Conservation (phyloP, 1,284 basidiomycete species). For the Coniferiporia sulphurascens region DNA sequence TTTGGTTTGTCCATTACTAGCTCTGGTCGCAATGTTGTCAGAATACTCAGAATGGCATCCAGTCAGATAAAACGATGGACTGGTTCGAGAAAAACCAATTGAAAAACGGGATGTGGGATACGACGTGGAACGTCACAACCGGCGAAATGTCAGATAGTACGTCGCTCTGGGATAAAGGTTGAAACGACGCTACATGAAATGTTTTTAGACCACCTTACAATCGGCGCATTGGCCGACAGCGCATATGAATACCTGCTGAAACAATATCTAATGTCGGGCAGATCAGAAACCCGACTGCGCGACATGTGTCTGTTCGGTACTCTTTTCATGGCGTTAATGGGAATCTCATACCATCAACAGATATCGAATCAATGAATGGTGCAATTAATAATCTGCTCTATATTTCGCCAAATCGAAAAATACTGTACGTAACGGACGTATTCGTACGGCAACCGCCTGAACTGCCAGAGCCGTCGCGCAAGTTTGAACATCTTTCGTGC, state of each 20-base stretch:
- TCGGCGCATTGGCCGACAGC: constrained; percentile 17
- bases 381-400: constrained; percentile 64
- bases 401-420: constrained; percentile 55
- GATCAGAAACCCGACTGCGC: constrained; percentile 50
- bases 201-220: constrained; percentile 14
- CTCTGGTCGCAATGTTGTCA: background rate
- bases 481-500: constrained; percentile 73
- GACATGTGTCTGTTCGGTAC: constrained; percentile 52
- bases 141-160: constrained; percentile 18
- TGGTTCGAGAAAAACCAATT: constrained; percentile 34
- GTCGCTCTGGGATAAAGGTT: background rate
- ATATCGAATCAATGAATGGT: constrained; percentile 54
- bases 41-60: background rate
- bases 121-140: constrained; percentile 21
- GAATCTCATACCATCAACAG: constrained; percentile 32
- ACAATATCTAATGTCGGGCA: constrained; percentile 59
- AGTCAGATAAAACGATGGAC: constrained; percentile 41
- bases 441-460: background rate
- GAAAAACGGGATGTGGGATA: constrained; percentile 22
- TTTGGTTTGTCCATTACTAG: constrained; percentile 32
- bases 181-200: background rate
- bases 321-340: background rate
- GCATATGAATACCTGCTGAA: constrained; percentile 69
- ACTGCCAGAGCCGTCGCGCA: constrained; percentile 37
- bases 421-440: constrained; percentile 66